Base-by-base conservation (phyloP, 352 stramenopile genomes). In the Pilasporangium apinafurcum region DNA sequence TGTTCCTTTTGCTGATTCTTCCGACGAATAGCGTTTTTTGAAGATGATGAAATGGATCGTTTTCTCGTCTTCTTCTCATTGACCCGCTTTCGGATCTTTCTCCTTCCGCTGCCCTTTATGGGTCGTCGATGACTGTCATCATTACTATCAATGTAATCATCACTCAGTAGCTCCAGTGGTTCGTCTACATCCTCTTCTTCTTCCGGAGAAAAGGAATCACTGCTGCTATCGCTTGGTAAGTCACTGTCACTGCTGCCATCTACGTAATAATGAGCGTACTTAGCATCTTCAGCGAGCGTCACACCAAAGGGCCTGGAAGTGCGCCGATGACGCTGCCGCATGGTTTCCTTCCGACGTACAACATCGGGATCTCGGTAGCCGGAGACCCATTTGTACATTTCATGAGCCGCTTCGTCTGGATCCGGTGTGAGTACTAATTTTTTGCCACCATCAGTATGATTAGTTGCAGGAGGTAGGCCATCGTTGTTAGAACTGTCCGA, bases 311-410 rank as follows among this genome's bases (percentile, higher is more conserved):
- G 59, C 13, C 41, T 47, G 0, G 64, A 56, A 22, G 51, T 40
- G 10, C 58, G 67, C 12, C 70, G 69, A 35, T 67, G 71, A 24
- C 64, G 57, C 45, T 65, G 56, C 10, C 56, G 44, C 53, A 83
- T 56, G 7, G 49, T 55, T 50, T 84, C 72, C 40, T 83, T 84
- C 9, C 70, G 68, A 13, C 59, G 54, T 22, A 88, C 45, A 25
- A 86, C 70, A 5, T 68, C 72, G 4, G 73, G 70, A 37, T 84
- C 60, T 1, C 71, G 62, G 26, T 68, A 63, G 0, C 73, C 70
- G 16, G 51, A 56, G 24, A 86, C 73, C 76, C 76, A 86, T 26
- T 51, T 68, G 22, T 64, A 20, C 70, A 85, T 85, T 37, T 88
- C 72, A 0, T 37, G 46, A 0, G 34, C 52, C 5, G 70, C 65